Evolutionary conservation across 495 filamentous ascomycete species (phyloP).

Genomic region (Penicillium cosmopolitanum): DNA sequence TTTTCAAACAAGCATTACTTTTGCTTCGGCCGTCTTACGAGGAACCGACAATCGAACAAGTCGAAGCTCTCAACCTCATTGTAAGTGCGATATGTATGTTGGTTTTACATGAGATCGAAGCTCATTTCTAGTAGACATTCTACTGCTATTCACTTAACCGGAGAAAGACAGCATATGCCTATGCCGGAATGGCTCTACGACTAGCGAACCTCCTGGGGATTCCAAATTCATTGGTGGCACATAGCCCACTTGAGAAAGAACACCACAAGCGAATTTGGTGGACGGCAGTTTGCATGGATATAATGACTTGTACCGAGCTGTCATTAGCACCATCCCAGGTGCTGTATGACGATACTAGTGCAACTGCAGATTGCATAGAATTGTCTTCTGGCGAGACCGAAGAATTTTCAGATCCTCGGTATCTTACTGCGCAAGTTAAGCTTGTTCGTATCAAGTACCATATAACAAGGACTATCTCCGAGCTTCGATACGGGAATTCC

Average conservation of each 20-base stretch:
- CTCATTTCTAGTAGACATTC: constrained; percentile 9
- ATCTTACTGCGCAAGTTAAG: constrained; percentile 7
- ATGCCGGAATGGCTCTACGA: constrained; percentile 13
- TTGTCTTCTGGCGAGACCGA: background rate
- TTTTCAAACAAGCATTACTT: constrained; percentile 11
- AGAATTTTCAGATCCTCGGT: constrained; percentile 1
- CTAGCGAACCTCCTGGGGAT: constrained; percentile 15
- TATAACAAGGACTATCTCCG: background rate
- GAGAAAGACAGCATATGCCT: constrained; percentile 20
- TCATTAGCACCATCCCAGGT: constrained; percentile 6
- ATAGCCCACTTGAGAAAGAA: constrained; percentile 8
- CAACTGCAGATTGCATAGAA: background rate
- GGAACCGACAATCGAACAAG: constrained; percentile 10
- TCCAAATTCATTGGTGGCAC: background rate
- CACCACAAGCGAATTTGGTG: constrained; percentile 25
- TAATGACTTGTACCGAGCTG: constrained; percentile 20
- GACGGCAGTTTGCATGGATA: constrained; percentile 20
- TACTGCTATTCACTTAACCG: constrained; percentile 21
- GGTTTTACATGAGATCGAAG: background rate
- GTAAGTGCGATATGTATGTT: constrained; percentile 6
- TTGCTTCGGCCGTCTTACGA: constrained; percentile 6
- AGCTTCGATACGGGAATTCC: background rate
- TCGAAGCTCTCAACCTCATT: constrained; percentile 13
- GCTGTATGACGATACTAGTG: background rate
- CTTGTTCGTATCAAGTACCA: background rate